phyloP scores from a whole-genome alignment of 1,139 yeast species.

The Debaryomycetaceae sp. region DNA sequence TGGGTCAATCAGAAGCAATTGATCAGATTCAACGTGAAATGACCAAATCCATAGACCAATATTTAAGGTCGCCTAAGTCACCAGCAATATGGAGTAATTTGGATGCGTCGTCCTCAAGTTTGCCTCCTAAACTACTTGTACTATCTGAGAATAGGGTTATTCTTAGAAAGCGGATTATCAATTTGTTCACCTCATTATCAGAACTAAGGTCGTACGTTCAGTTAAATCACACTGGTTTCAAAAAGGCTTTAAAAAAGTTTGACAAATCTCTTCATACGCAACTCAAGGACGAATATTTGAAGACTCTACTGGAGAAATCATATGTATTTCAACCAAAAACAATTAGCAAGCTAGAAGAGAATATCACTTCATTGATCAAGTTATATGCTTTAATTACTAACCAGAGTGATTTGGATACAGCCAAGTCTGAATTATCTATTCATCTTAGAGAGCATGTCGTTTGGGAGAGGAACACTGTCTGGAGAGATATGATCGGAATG shows the following conservation, averaged over 20 bases:
- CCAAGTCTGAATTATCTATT: constrained; percentile 51
- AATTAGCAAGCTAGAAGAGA: constrained; percentile 40
- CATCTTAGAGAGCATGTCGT: constrained; percentile 69
- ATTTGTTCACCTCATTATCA: constrained; percentile 55
- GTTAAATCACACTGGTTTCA: constrained; percentile 63
- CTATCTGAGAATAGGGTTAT: constrained; percentile 47
- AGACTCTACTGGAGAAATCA: constrained; percentile 27
- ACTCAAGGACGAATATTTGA: constrained; percentile 36
- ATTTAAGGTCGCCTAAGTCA: constrained; percentile 37
- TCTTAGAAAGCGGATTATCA: constrained; percentile 53
- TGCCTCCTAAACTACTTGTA: constrained; percentile 41
- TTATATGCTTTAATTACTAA: constrained; percentile 43
- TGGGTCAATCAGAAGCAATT: constrained; percentile 1
- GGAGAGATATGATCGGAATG: constrained; percentile 82
- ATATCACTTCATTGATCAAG: constrained; percentile 32
- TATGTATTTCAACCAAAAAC: constrained; percentile 40
- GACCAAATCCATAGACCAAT: constrained; percentile 33
- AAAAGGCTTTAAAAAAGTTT: constrained; percentile 65
- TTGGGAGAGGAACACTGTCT: constrained; percentile 71
- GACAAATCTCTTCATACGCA: constrained; percentile 56
- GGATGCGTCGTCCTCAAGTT: constrained; percentile 16
- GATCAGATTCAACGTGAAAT: constrained; percentile 13
- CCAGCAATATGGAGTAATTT: constrained; percentile 34
- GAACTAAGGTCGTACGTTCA: constrained; percentile 67
- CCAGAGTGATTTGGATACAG: constrained; percentile 40